Evolutionary conservation across 805 yeast genomes (phyloP), one percentile per base, ranked within the genome.

Genomic region (Candida argentea): DNA sequence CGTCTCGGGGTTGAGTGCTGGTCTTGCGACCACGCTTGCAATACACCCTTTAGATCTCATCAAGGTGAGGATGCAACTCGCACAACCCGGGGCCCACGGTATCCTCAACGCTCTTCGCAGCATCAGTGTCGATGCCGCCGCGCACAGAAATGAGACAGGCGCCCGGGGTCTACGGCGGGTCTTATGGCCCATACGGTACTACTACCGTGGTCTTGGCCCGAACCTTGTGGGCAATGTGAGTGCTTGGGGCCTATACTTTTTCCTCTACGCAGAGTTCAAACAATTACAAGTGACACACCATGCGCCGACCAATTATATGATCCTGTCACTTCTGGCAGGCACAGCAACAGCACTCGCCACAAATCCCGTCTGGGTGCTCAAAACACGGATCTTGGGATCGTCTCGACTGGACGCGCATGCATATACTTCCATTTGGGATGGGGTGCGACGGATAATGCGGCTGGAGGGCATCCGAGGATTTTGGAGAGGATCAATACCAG

Each of bases 291-390:
- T 32, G 6, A 32, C 35, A 4, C 30, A 35, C 13, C 40, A 38
- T 22, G 40, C 46, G 4, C 42, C 52, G 3, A 28, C 48, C 4
- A 50, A 48, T 25, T 61, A 50, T 34, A 58, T 61, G 29, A 44
- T 52, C 4, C 51, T 62, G 5, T 55, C 62, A 2, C 33, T 59
- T 2, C 22, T 55, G 11, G 86, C 96, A 0, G 98, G 98, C 0
- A 44, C 75, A 22, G 43, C 75, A 4, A 84, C 95, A 0, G 70
- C 93, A 1, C 31, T 84, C 0, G 23, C 82, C 10, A 87, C 98
- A 1, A 91, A 86, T 46, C 98, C 98, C 1, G 69, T 89, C 7
- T 89, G 98, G 98, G 95, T 91, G 2, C 50, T 91, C 12, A 91
- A 91, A 52, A 91, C 98, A 0, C 65, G 97, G 36, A 78, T 89